phyloP scores from a whole-genome alignment of 495 filamentous ascomycete species.

The Aspergillus incahuasiensis region DNA sequence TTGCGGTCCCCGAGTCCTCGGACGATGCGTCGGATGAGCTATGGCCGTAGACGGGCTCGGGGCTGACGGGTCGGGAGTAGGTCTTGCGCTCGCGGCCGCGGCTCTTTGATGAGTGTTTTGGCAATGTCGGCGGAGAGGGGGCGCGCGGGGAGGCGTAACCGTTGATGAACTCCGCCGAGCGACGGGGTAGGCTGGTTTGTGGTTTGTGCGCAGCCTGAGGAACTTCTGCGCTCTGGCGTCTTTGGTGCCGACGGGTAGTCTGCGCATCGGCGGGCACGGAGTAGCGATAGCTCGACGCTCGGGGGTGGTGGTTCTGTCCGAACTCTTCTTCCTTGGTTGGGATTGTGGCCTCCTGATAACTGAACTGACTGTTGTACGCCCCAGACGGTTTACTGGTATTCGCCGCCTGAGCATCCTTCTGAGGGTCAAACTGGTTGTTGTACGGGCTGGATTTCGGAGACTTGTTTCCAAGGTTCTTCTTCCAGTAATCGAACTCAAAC shows the following conservation, averaged over 20 bases:
- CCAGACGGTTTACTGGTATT: too few relatives aligned
- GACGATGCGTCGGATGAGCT: conserved; percentile 26
- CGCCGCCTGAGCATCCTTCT: conserved; percentile 17
- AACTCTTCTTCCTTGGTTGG: conserved; percentile 29
- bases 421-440: conserved; percentile 25
- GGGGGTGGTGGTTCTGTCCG: conserved; percentile 7
- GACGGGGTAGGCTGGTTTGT: conserved; percentile 18
- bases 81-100: conserved; percentile 24
- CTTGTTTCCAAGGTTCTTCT: conserved; percentile 26
- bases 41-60: conserved; percentile 19
- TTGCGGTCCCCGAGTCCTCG: conserved; percentile 21
- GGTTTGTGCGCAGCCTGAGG: conserved; percentile 21
- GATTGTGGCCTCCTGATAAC: conserved; percentile 21
- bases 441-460: conserved; percentile 33
- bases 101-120: conserved; percentile 15
- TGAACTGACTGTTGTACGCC: conserved; percentile 28
- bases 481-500: conserved; percentile 40
- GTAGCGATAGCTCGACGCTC: conserved; percentile 21
- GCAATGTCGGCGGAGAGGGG: conserved; percentile 30
- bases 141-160: conserved; percentile 26
- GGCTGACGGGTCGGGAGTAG: conserved; percentile 21
- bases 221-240: conserved; percentile 28
- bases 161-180: conserved; percentile 10
- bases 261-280: conserved; percentile 17
- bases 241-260: conserved; percentile 11